Conservation (phyloP, 2,329 filamentous ascomycete genomes). For the Stagonosporopsis chrysanthemi region DNA sequence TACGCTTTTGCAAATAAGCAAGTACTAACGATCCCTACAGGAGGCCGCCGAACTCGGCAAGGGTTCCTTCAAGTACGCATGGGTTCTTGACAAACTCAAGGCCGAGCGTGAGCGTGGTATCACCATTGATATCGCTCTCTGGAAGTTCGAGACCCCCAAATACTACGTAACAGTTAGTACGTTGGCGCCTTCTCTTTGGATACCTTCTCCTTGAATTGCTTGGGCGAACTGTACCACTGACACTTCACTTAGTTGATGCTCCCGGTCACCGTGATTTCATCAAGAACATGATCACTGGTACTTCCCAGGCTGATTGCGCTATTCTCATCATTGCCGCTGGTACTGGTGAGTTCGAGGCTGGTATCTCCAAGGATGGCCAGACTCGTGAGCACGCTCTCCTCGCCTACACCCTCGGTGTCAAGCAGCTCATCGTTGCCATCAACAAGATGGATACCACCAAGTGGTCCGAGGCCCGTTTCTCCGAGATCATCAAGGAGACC, state of each 20-base stretch:
- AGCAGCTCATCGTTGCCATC: constrained; percentile 99
- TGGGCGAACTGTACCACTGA: not conserved
- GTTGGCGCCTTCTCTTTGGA: not conserved
- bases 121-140: constrained; percentile 99
- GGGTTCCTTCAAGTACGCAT: constrained; percentile 99
- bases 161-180: constrained; percentile 92
- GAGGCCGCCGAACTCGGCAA: constrained; percentile 99
- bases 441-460: constrained; percentile 99
- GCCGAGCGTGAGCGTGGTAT: constrained; percentile 99
- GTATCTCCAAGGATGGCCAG: constrained; percentile 99
- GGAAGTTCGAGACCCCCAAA: constrained; percentile 99
- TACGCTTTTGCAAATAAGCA: constrained; percentile 26
- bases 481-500: constrained; percentile 99
- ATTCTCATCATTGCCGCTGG: constrained; percentile 99
- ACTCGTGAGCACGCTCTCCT: constrained; percentile 99
- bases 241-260: constrained; percentile 64
- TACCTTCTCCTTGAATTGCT: not conserved
- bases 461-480: constrained; percentile 95
- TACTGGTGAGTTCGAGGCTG: constrained; percentile 99
- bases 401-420: constrained; percentile 99
- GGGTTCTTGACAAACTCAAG: constrained; percentile 99
- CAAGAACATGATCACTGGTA: constrained; percentile 99
- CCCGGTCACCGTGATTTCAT: constrained; percentile 99
- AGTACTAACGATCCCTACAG: constrained; percentile 60
- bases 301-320: constrained; percentile 99